Base-by-base conservation (phyloP, 2,329 filamentous ascomycete species). In the Fonsecaea monophora region DNA sequence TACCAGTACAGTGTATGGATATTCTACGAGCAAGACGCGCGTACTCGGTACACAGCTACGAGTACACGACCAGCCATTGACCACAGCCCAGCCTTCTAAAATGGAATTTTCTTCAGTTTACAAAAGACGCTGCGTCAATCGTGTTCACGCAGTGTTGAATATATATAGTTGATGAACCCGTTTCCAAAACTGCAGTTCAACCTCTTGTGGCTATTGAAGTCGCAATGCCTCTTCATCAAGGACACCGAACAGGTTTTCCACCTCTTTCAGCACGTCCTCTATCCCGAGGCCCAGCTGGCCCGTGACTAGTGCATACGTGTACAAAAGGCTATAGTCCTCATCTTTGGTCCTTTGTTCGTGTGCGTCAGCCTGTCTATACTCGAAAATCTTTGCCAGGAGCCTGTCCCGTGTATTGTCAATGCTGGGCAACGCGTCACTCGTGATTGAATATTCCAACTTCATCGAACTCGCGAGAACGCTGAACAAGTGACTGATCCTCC, bases 361-460 rank as follows among this genome's bases (percentile, higher is more conserved):
- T 1, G 83, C 82, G 62, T 89, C 87, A 63, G 90, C 87, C 76
- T 91, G 90, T 64, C 94, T 85, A 78, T 95, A 98, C 74, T 90
- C 88, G 73, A 96, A 95, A 45, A 97, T 91, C 79, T 92, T 94
- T 21, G 92, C 91, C 25, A 99, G 83, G 54, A 98, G 82, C 66
- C 91, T 84, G 76, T 99, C 94, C 70, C 95, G 87, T 48, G 90
- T 88, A 75, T 91, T 87, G 58, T 91, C 88, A 37, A 96, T 91
- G 68, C 89, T 93, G 0, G 95, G 95, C 50, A 98, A 84, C 12
- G 91, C 92, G 75, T 97, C 93, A 34, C 59, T 70, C 40, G 91
- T 94, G 66, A 99, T 84, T 0, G 95, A 94, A 74, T 97, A 98
- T 79, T 97, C 94, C 8, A 98, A 85, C 83, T 96, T 97, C 81